Conservation (phyloP, 306 rosid species). For the Medicago ruthenica region DNA sequence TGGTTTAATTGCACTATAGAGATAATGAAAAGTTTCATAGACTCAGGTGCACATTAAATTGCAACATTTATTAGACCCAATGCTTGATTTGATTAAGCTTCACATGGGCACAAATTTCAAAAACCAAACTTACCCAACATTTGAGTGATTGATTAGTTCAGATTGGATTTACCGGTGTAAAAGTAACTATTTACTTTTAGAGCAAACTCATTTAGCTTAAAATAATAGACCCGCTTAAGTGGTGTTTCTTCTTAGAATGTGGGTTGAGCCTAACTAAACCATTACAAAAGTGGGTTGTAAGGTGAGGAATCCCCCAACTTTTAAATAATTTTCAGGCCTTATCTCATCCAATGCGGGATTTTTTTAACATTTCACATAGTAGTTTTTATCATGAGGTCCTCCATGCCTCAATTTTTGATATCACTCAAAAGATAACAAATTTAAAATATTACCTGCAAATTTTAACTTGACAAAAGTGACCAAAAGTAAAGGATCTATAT, state of each 20-base stretch:
- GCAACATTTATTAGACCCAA: not conserved
- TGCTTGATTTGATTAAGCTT: not conserved
- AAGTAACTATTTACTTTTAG: not conserved
- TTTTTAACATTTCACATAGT: not conserved
- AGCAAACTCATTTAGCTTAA: not conserved
- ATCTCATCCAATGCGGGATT: too few species aligned
- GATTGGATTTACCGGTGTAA: not conserved
- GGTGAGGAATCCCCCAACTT: too few species aligned
- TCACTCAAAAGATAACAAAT: not conserved
- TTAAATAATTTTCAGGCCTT: too few species aligned
- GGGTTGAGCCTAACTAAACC: too few species aligned
- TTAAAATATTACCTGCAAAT: not conserved
- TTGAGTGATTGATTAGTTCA: slow-evolving; percentile 1
- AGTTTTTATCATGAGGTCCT: not conserved
- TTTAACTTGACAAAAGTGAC: not conserved
- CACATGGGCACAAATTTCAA: not conserved
- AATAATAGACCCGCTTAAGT: too few species aligned
- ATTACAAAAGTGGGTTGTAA: too few species aligned
- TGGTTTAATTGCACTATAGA: slow-evolving; percentile 2
- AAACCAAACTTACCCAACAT: slow-evolving; percentile 1
- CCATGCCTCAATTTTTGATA: not conserved
- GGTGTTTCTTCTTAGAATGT: too few species aligned
- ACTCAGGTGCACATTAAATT: not conserved
- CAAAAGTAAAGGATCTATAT: too few species aligned
- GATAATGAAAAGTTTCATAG: not conserved